Evolutionary conservation across 306 rosid genomes (phyloP).

Genomic region (Prunus fruticosa): DNA sequence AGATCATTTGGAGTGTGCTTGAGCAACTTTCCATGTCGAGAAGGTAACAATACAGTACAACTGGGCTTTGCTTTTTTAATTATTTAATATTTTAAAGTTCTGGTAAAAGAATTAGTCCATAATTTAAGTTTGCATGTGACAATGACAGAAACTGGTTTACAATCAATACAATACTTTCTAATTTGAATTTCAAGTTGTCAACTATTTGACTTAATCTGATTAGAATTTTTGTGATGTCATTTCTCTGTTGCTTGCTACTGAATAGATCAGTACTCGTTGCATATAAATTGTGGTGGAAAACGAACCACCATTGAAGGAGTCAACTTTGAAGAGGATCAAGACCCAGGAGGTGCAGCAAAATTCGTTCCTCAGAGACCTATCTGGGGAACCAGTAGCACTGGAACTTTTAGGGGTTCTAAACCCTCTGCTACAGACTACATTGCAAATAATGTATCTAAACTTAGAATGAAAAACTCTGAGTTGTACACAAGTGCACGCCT

Average conservation of each 20-base stretch:
- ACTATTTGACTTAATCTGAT: background rate
- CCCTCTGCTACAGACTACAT: background rate
- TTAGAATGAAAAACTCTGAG: constrained; percentile 30
- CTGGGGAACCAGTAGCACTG: constrained; percentile 63
- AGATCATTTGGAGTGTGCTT: background rate
- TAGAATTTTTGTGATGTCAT: background rate
- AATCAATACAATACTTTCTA: too few relatives aligned
- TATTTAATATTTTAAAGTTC: too few relatives aligned
- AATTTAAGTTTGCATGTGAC: too few relatives aligned
- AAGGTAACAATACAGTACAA: constrained; percentile 15
- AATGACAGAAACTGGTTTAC: too few relatives aligned
- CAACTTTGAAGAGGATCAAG: constrained; percentile 38
- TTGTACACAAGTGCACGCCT: constrained; percentile 50
- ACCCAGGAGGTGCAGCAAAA: constrained; percentile 44
- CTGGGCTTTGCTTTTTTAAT: background rate
- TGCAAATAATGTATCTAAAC: constrained; percentile 15
- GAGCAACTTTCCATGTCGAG: background rate
- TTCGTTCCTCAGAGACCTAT: constrained; percentile 6
- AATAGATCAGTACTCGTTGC: constrained; percentile 30
- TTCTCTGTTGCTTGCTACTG: background rate
- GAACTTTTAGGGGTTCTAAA: constrained; percentile 31
- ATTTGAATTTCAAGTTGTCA: too few relatives aligned
- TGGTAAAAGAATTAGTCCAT: too few relatives aligned
- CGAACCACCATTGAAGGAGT: constrained; percentile 30
- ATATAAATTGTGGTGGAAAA: constrained; percentile 65